Base-by-base conservation (phyloP, 805 yeast genomes). In the Schwanniomyces pseudopolymorphus region DNA sequence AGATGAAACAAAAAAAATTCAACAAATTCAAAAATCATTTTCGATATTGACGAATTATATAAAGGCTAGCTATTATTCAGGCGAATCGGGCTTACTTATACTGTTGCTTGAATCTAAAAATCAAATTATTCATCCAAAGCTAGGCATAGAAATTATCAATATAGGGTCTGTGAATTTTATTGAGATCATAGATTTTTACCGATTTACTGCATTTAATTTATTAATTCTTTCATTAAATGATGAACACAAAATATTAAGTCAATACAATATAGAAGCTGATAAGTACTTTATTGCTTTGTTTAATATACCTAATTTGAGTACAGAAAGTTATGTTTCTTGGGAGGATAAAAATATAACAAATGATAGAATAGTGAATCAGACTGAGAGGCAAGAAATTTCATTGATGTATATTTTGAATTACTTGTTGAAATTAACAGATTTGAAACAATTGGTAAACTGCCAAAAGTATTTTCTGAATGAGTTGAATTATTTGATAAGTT, bases 371-470 rank as follows among this genome's bases (percentile, higher is more conserved):
- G 39, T 44, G 6, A 38, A 31, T 11, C 27, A 51, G 8, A 14
- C 24, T 7, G 59, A 58, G 36, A 54, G 72, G 44, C 68, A 61
- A 42, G 72, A 68, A 47, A 50, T 67, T 4, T 55, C 72, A 3
- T 52, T 67, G 41, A 39, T 66, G 47, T 67, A 51, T 37, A 42
- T 60, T 1, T 41, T 68, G 5, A 65, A 64, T 41, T 54, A 56
- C 45, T 43, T 64, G 16, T 48, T 62, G 16, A 51, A 53, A 16
- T 46, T 60, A 21, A 43, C 47, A 3, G 54, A 50, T 21, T 39
- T 64, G 33, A 48, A 46, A 6, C 55, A 58, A 31, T 33, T 59
- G 9, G 36, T 59, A 1, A 43, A 48, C 5, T 55, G 57, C 1
- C 44, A 55, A 2, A 21, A 44, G 2, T 42, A 49, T 14, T 59